phyloP scores from a whole-genome alignment of 163 green algal genomes.

The Coccomyxa subellipsoidea region DNA sequence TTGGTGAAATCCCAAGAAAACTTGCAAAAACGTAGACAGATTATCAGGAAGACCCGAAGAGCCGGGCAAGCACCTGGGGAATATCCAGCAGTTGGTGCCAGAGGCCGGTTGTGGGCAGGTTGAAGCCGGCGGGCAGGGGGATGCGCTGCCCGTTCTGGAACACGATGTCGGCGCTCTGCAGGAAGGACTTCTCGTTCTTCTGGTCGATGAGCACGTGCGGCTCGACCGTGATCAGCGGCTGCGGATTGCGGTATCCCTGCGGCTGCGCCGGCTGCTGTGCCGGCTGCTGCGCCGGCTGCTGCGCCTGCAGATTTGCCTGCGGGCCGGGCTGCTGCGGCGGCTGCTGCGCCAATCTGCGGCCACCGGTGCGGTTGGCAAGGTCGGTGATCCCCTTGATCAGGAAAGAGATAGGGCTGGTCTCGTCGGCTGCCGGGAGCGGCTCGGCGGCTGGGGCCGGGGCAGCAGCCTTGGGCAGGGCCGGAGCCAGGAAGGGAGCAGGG shows the following conservation, averaged over 20 bases:
- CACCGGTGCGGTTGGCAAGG: background rate
- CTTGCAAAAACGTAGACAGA: background rate
- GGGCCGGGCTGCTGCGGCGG: background rate
- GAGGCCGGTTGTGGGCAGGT: background rate
- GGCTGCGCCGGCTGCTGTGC: background rate
- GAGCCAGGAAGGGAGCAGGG: background rate
- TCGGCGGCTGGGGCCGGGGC: background rate
- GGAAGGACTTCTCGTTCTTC: slow-evolving; percentile 1
- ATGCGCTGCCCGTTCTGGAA: background rate
- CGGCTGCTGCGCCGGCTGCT: background rate
- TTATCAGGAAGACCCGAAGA: too few species aligned
- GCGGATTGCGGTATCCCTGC: background rate
- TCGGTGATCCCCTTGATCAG: background rate
- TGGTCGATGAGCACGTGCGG: background rate
- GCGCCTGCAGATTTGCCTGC: background rate
- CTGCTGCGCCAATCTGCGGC: background rate
- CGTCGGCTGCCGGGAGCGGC: background rate
- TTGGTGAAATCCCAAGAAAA: too few species aligned
- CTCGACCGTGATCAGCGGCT: background rate
- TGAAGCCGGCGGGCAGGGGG: background rate
- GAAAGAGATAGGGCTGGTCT: background rate
- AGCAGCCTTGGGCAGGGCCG: background rate
- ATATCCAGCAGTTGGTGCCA: background rate
- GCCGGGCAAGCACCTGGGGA: background rate
- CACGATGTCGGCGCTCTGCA: background rate